Percentiles rank a stretch among this genome's conserved stretches.
Evolutionary conservation across 768 basidiomycete species (phyloP).

Genomic region (Termitomyces sp.): DNA sequence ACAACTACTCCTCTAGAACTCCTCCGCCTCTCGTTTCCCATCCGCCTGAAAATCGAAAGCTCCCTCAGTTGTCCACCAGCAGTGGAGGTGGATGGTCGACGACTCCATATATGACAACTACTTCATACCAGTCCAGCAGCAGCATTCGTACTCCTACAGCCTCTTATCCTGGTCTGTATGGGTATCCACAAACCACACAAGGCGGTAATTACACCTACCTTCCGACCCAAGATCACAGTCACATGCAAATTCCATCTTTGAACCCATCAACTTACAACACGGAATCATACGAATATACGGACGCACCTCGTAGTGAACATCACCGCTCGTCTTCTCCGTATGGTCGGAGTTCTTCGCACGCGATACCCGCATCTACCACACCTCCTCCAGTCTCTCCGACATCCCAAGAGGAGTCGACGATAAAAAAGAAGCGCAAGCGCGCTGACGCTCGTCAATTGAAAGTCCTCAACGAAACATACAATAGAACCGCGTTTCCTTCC

Average conservation of each 20-base stretch:
- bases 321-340: slow-evolving; percentile 44
- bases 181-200: slow-evolving; percentile 36
- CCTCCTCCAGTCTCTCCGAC: slow-evolving; percentile 47
- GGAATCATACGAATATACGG: slow-evolving; percentile 27
- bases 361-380: slow-evolving; percentile 41
- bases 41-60: slow-evolving; percentile 47
- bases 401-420: slow-evolving; percentile 57
- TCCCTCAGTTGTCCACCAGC: slow-evolving; percentile 52
- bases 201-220: slow-evolving; percentile 41
- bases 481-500: slow-evolving; percentile 81
- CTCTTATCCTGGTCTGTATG: slow-evolving; percentile 55
- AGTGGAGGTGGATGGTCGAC: slow-evolving; percentile 48
- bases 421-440: slow-evolving; percentile 87
- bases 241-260: slow-evolving; percentile 25
- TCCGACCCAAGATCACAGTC: slow-evolving; percentile 25
- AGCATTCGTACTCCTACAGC: slow-evolving; percentile 63
- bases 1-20: slow-evolving; percentile 45
- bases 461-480: slow-evolving; percentile 77
- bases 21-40: slow-evolving; percentile 45
- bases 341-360: slow-evolving; percentile 34
- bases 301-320: slow-evolving; percentile 30
- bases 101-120: slow-evolving; percentile 23
- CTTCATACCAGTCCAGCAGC: slow-evolving; percentile 17
- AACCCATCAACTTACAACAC: slow-evolving; percentile 25
- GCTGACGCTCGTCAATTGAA: slow-evolving; percentile 79